Evolutionary conservation across 2,329 filamentous ascomycete genomes (phyloP).

Genomic region (Exophiala alcalophila): DNA sequence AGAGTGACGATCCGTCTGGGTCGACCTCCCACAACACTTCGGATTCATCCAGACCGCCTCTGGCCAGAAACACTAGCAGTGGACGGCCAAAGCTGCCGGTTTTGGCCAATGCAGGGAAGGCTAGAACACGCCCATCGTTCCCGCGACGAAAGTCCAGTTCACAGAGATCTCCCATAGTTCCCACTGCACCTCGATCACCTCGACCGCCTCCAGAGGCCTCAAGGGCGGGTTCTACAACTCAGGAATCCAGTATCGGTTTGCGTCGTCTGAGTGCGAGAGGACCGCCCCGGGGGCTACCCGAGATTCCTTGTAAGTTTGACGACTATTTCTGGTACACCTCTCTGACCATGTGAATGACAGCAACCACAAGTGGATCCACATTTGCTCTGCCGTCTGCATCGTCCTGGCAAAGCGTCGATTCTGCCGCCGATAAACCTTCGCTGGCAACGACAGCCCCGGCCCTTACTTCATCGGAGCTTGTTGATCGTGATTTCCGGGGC

Average conservation of each 20-base stretch:
- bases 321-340: not conserved
- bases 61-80: constrained; percentile 22
- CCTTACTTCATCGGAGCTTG: constrained; percentile 30
- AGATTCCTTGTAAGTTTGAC: constrained; percentile 15
- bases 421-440: constrained; percentile 8
- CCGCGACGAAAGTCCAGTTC: constrained; percentile 25
- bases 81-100: constrained; percentile 15
- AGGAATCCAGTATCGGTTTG: not conserved
- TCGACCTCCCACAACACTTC: constrained; percentile 17
- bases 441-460: constrained; percentile 16
- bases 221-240: not conserved
- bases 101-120: constrained; percentile 17
- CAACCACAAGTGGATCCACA: constrained; percentile 10
- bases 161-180: constrained; percentile 8
- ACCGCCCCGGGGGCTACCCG: constrained; percentile 16
- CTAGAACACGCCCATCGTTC: constrained; percentile 19
- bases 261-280: constrained; percentile 1
- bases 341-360: constrained; percentile 8
- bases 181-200: constrained; percentile 13
- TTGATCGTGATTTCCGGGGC: constrained; percentile 39
- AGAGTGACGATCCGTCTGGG: constrained; percentile 7
- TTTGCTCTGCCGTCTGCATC: constrained; percentile 28
- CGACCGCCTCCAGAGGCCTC: not conserved
- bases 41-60: constrained; percentile 17
- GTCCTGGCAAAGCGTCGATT: constrained; percentile 30